phyloP scores from a whole-genome alignment of 768 basidiomycete genomes.

The Phaffia tasmanica region DNA sequence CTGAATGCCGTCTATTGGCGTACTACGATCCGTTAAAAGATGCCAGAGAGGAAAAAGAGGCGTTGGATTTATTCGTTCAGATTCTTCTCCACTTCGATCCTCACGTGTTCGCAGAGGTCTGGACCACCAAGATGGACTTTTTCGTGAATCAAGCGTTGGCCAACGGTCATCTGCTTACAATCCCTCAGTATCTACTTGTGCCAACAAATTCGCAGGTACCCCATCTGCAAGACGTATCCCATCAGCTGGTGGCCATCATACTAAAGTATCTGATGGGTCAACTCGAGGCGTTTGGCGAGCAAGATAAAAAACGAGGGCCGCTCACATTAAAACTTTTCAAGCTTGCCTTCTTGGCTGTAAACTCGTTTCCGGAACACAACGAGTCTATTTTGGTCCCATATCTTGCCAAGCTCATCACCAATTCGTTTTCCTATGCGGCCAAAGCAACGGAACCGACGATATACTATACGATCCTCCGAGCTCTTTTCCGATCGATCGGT shows the following conservation, averaged over 20 bases:
- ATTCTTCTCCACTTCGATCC: conserved; percentile 49
- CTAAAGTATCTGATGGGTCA: conserved; percentile 73
- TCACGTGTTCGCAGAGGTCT: conserved; percentile 90
- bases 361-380: conserved; percentile 58
- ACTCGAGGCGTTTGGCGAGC: conserved; percentile 62
- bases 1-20: conserved; percentile 69
- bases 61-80: conserved; percentile 71
- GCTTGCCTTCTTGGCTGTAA: conserved; percentile 83
- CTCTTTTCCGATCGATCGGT: conserved; percentile 75
- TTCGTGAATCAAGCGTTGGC: conserved; percentile 71
- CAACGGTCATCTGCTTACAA: conserved; percentile 65
- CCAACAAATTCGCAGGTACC: conserved; percentile 7
- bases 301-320: conserved; percentile 66
- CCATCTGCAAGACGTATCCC: conserved; percentile 53
- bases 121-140: conserved; percentile 83
- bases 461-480: conserved; percentile 83
- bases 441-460: conserved; percentile 81
- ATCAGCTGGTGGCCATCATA: conserved; percentile 73
- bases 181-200: conserved; percentile 69
- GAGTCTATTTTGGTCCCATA: conserved; percentile 90
- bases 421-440: conserved; percentile 86
- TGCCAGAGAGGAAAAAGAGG: conserved; percentile 56
- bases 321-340: conserved; percentile 87
- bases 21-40: conserved; percentile 46
- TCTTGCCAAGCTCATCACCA: conserved; percentile 84